phyloP scores from a whole-genome alignment of 768 basidiomycete species.

The Lactarius hengduanensis region DNA sequence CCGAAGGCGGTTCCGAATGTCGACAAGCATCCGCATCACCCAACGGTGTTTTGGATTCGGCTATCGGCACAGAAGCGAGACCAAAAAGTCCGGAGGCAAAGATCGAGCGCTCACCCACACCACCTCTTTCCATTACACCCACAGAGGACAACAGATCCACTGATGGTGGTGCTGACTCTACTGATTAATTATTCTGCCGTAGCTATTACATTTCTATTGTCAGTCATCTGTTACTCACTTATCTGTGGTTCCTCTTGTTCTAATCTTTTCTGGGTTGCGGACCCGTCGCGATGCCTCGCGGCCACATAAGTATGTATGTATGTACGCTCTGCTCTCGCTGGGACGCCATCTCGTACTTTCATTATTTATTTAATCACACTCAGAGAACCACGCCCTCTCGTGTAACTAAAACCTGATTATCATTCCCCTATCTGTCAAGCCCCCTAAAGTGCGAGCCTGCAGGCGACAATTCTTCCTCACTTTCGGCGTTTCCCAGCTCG shows the following conservation, averaged over 20 bases:
- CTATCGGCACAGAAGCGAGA: constrained; percentile 15
- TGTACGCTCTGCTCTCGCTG: constrained; percentile 27
- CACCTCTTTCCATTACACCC: constrained; percentile 20
- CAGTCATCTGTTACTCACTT: constrained; percentile 21
- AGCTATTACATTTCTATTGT: constrained; percentile 25
- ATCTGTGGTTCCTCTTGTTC: constrained; percentile 23
- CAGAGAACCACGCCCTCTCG: constrained; percentile 25
- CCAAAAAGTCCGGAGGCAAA: constrained; percentile 19
- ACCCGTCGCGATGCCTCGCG: constrained; percentile 8
- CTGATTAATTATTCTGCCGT: constrained; percentile 25
- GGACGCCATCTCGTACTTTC: constrained; percentile 26
- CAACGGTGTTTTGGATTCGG: constrained; percentile 11
- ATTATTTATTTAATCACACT: constrained; percentile 25
- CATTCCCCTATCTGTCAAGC: constrained; percentile 25
- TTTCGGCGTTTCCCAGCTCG: background rate
- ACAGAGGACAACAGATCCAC: constrained; percentile 24
- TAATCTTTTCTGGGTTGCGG: constrained; percentile 15
- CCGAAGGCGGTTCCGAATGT: constrained; percentile 82
- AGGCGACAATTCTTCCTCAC: background rate
- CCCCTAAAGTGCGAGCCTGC: constrained; percentile 7
- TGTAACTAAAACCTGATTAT: constrained; percentile 24
- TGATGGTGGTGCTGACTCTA: constrained; percentile 21
- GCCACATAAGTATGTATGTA: constrained; percentile 28
- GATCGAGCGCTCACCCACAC: constrained; percentile 25
- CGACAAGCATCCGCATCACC: constrained; percentile 37